Base-by-base conservation (phyloP, 163 green algal genomes). In the Chloromonas sp. region DNA sequence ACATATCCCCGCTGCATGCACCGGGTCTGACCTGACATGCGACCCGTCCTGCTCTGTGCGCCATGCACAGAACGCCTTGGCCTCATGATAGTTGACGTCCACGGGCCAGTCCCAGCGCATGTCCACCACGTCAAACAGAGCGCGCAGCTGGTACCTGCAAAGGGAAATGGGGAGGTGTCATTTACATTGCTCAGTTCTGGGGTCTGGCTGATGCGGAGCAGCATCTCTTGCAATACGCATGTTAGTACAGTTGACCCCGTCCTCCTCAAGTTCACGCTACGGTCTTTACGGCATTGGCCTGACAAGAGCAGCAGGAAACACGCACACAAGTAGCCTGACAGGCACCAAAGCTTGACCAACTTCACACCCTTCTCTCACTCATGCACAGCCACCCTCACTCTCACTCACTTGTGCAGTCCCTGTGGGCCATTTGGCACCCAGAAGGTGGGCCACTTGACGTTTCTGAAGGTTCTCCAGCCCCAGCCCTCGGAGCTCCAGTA, bases 401-500 rank as follows among this genome's bases (percentile, higher is more conserved):
- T 36, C 1, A 83, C 81, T 78, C 79, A 91, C 88, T 82, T 71
- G 78, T 90, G 87, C 77, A 93, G 82, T 14, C 92, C 90, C 83
- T 90, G 82, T 36, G 92, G 92, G 0, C 92, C 92, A 5, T 93
- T 86, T 0, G 86, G 87, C 81, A 95, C 91, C 93, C 93, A 96
- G 83, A 96, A 96, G 61, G 90, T 91, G 59, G 93, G 93, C 93
- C 93, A 96, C 89, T 96, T 96, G 81, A 93, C 92, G 84, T 96
- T 96, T 84, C 93, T 89, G 91, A 95, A 96, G 11, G 93, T 95
- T 84, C 90, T 89, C 92, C 93, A 96, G 60, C 86, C 88, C 93
- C 93, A 96, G 85, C 93, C 93, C 85, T 96, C 91, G 36, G 91
- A 84, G 76, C 82, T 90, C 93, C 93, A 96, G 83, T 92, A 94